These are phyloP conservation scores for Ephemerocybe angulata DNA, from an alignment of 768 basidiomycete genomes.

Conservation along the genomic window DNA sequence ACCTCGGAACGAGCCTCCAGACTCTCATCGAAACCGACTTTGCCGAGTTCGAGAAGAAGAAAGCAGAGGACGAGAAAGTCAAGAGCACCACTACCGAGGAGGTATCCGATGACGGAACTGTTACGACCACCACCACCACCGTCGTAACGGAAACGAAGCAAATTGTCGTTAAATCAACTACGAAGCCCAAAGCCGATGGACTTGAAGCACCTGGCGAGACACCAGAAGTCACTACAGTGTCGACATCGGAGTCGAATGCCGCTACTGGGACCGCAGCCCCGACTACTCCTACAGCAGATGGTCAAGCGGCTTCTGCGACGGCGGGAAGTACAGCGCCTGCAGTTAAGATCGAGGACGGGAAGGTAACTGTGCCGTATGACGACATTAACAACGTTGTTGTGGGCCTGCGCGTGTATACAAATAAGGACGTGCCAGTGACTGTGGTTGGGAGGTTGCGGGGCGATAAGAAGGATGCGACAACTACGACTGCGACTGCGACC, in stretches of 20 bases:
- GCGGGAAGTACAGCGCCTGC: not conserved
- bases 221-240: not conserved
- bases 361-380: conserved; percentile 22
- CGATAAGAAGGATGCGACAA: conserved; percentile 26
- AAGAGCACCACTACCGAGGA: conserved; percentile 15
- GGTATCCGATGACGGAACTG: conserved; percentile 19
- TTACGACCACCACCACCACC: conserved; percentile 29
- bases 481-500: not conserved
- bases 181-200: not conserved
- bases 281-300: not conserved
- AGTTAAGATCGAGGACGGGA: conserved; percentile 14
- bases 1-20: conserved; percentile 33
- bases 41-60: conserved; percentile 30
- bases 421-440: conserved; percentile 39
- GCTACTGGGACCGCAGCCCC: not conserved
- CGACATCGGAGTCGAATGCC: not conserved
- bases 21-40: conserved; percentile 34
- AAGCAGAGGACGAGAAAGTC: conserved; percentile 20
- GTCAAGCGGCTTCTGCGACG: not conserved
- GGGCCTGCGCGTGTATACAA: conserved; percentile 40
- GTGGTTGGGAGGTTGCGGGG: conserved; percentile 36
- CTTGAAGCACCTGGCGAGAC: not conserved
- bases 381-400: conserved; percentile 38
- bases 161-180: conserved; percentile 19
- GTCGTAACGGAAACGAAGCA: conserved; percentile 18